Evolutionary conservation across 75 land plant genomes (phyloP).

Genomic region (Picea sitchensis): DNA sequence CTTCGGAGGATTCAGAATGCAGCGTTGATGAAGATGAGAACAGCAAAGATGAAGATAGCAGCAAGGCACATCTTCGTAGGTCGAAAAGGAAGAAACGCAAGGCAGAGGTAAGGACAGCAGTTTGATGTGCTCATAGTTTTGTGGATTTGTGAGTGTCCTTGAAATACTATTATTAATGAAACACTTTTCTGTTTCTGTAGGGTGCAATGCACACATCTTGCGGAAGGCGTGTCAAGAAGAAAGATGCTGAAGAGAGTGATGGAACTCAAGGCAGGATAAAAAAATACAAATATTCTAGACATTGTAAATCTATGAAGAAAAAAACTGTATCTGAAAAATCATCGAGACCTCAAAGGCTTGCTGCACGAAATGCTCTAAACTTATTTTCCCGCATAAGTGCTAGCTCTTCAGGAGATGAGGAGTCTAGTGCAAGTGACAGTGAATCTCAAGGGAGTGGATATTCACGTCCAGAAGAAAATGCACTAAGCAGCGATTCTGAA

Average conservation of each 20-base stretch:
- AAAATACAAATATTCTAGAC: slow-evolving; percentile 22
- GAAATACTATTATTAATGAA: neutral
- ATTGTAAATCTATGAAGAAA: slow-evolving; percentile 17
- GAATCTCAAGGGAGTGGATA: slow-evolving; percentile 39
- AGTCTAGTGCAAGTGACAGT: slow-evolving; percentile 41
- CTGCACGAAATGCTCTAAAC: slow-evolving; percentile 74
- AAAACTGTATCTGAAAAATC: slow-evolving; percentile 31
- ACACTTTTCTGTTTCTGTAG: slow-evolving; percentile 28
- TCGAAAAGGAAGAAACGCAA: slow-evolving; percentile 70
- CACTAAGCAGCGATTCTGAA: slow-evolving; percentile 45
- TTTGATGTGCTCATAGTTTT: neutral
- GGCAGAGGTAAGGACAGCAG: slow-evolving; percentile 41
- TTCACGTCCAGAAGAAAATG: slow-evolving; percentile 24
- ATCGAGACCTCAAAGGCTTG: slow-evolving; percentile 69
- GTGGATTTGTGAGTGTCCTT: neutral
- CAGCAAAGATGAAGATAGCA: slow-evolving; percentile 20
- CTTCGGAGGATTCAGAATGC: slow-evolving; percentile 38
- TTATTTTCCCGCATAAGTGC: slow-evolving; percentile 51
- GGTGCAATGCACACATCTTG: slow-evolving; percentile 54
- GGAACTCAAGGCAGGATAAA: slow-evolving; percentile 8
- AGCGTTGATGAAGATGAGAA: slow-evolving; percentile 49
- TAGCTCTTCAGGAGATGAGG: slow-evolving; percentile 55
- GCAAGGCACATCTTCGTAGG: slow-evolving; percentile 51
- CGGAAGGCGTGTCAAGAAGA: slow-evolving; percentile 69
- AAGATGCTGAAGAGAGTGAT: slow-evolving; percentile 51